Conservation (phyloP, 495 filamentous ascomycete genomes). For the Neurospora hispaniola region DNA sequence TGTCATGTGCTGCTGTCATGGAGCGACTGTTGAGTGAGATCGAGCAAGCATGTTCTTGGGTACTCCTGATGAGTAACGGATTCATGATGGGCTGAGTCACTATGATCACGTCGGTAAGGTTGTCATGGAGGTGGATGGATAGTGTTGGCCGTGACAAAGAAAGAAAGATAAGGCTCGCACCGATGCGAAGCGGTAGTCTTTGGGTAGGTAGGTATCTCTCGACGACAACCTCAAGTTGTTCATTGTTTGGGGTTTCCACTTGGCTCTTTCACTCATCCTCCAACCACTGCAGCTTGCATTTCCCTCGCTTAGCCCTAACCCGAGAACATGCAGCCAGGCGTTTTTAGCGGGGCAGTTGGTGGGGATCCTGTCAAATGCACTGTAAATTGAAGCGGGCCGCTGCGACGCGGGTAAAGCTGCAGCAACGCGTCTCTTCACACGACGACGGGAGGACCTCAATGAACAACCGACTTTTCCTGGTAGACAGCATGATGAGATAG, state of each 20-base stretch:
- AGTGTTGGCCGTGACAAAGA: neutral
- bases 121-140: neutral
- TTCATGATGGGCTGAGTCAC: neutral
- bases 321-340: neutral
- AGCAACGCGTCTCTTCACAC: neutral
- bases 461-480: neutral
- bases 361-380: neutral
- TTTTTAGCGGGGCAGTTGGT: neutral
- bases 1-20: neutral
- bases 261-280: neutral
- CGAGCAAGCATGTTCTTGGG: neutral
- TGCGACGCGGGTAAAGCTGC: neutral
- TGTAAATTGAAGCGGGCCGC: neutral
- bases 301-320: neutral
- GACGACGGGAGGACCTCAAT: neutral
- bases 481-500: neutral
- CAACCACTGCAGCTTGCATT: neutral
- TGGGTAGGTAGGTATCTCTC: neutral
- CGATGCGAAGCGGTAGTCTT: neutral
- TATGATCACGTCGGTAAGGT: neutral
- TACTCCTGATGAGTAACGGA: neutral
- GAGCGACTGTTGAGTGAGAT: neutral
- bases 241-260: neutral
- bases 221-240: neutral
- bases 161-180: neutral